Percentiles rank a stretch among this genome's conserved stretches.
These are phyloP conservation scores for Trichoderma lentiforme DNA, from an alignment of 2,329 filamentous ascomycete genomes.

Conservation along the genomic window DNA sequence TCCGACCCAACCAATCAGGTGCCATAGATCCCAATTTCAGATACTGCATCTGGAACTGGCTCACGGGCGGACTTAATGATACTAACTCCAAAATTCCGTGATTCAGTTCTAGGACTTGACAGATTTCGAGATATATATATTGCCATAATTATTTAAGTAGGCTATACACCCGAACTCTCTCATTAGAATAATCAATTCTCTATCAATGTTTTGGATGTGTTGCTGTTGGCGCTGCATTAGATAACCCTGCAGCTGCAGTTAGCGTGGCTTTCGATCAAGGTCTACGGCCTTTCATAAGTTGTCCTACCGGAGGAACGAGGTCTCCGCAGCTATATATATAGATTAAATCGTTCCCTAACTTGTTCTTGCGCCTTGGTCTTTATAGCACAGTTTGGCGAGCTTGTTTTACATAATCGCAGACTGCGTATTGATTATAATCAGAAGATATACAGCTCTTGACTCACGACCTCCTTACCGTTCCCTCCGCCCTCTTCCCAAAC, in stretches of 20 bases:
- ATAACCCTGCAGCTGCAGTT: not conserved
- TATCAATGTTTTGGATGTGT: not conserved
- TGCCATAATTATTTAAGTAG: not conserved
- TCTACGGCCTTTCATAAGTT: too few relatives aligned
- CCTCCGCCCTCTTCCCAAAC: slow-evolving; percentile 34
- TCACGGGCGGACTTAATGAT: not conserved
- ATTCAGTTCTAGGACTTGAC: not conserved
- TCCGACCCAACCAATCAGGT: not conserved
- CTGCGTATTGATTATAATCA: not conserved
- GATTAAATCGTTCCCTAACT: too few relatives aligned
- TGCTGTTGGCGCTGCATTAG: not conserved
- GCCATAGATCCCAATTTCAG: not conserved
- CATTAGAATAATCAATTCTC: not conserved
- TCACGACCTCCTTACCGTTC: not conserved
- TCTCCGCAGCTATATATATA: too few relatives aligned
- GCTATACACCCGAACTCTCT: not conserved
- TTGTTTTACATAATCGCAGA: too few relatives aligned
- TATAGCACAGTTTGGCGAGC: too few relatives aligned
- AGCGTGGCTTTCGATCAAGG: too few relatives aligned
- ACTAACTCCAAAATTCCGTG: not conserved
- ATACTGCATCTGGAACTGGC: not conserved
- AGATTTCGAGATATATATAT: not conserved
- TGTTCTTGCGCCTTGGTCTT: too few relatives aligned
- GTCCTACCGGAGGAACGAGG: too few relatives aligned
- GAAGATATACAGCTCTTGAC: not conserved